These are phyloP conservation scores for Aspergillus ustus DNA, from an alignment of 2,329 filamentous ascomycete genomes.

Conservation along the genomic window DNA sequence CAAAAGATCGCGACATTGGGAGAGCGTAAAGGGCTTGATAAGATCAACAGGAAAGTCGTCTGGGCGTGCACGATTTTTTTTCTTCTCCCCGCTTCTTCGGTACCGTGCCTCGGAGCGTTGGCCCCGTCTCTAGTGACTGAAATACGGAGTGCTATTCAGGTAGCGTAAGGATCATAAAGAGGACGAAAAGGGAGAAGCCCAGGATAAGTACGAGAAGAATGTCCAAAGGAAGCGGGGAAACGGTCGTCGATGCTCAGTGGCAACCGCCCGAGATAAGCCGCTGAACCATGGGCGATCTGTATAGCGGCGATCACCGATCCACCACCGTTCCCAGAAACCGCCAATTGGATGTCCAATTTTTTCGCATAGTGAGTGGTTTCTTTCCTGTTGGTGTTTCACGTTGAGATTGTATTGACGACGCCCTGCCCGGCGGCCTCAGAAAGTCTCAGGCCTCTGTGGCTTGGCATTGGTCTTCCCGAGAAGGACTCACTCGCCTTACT, in stretches of 20 bases:
- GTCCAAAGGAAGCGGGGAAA: slow-evolving; percentile 8
- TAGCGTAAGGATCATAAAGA: background rate
- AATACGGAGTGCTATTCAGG: background rate
- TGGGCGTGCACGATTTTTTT: slow-evolving; percentile 16
- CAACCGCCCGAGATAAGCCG: slow-evolving; percentile 23
- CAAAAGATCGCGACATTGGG: slow-evolving; percentile 47
- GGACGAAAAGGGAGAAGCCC: background rate
- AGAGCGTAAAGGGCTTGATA: background rate
- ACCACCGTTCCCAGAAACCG: slow-evolving; percentile 20
- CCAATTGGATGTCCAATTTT: slow-evolving; percentile 14
- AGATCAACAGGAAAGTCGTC: slow-evolving; percentile 6
- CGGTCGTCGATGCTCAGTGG: slow-evolving; percentile 4
- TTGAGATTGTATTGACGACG: background rate
- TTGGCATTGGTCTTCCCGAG: background rate
- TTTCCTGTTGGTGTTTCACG: background rate
- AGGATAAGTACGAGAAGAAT: slow-evolving; percentile 1
- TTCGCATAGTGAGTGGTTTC: background rate
- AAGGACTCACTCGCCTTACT: too few relatives aligned
- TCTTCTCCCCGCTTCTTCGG: slow-evolving; percentile 17
- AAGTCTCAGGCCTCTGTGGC: slow-evolving; percentile 7
- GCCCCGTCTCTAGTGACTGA: background rate
- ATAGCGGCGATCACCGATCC: slow-evolving; percentile 30
- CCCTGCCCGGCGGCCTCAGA: background rate
- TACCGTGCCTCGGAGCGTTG: background rate
- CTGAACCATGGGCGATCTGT: slow-evolving; percentile 17